Conservation (phyloP, 306 rosid genomes). For the Sicyos edulis region DNA sequence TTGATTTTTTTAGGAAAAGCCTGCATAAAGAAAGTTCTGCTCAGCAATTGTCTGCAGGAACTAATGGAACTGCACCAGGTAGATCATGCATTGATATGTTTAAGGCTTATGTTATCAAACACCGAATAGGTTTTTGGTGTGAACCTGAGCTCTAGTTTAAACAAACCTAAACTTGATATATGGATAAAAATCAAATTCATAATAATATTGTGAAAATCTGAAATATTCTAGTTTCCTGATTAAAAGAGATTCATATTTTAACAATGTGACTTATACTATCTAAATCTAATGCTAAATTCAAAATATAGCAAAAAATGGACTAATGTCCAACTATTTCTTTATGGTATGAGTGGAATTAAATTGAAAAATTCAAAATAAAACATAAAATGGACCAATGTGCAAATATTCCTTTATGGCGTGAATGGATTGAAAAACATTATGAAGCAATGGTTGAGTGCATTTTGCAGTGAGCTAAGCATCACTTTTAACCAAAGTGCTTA, state of each 20-base stretch:
- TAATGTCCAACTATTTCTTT: no score
- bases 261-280: neutral
- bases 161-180: neutral
- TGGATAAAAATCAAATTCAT: neutral
- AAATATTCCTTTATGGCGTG: neutral
- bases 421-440: neutral
- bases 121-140: neutral
- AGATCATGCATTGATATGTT: constrained; percentile 18
- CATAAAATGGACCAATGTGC: neutral
- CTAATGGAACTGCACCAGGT: constrained; percentile 99
- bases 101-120: neutral
- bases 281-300: neutral
- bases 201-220: neutral
- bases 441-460: neutral
- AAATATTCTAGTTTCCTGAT: constrained; percentile 8
- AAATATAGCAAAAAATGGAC: no score
- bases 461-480: neutral
- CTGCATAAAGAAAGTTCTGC: constrained; percentile 93
- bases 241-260: neutral
- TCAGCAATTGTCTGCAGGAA: constrained; percentile 97
- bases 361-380: neutral
- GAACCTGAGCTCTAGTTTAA: neutral
- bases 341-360: no score
- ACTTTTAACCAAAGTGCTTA: neutral
- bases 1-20: constrained; percentile 60